Conservation (phyloP, 2,329 filamentous ascomycete species). For the Trichoderma asperellum region DNA sequence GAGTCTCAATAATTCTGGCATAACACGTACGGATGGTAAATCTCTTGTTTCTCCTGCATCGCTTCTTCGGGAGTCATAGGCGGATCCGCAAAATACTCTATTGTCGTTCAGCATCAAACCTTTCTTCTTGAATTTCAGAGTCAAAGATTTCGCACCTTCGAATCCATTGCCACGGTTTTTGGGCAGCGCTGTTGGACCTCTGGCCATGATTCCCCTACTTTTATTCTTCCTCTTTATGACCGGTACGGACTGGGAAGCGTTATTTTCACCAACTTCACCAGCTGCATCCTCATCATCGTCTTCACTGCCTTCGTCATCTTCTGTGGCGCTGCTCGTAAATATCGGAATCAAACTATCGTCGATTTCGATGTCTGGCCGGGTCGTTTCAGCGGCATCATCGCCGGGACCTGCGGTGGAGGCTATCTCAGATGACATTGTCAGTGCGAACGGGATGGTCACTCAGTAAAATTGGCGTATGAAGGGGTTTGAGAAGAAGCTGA, state of each 20-base stretch:
- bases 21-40: slow-evolving; percentile 67
- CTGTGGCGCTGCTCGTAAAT: too few species aligned
- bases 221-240: slow-evolving; percentile 34
- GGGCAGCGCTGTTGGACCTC: slow-evolving; percentile 48
- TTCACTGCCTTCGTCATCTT: background rate
- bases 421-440: background rate
- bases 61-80: slow-evolving; percentile 74
- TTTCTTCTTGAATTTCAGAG: background rate
- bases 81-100: slow-evolving; percentile 76
- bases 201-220: slow-evolving; percentile 32
- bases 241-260: background rate
- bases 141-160: slow-evolving; percentile 54
- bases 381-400: background rate
- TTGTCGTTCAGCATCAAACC: background rate
- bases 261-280: background rate
- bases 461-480: background rate
- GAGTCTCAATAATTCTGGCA: background rate
- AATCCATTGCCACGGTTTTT: slow-evolving; percentile 65
- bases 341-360: background rate
- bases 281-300: background rate
- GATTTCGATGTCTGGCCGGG: background rate
- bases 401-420: background rate
- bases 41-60: slow-evolving; percentile 61
- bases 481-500: too few species aligned
- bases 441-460: background rate